Base-by-base conservation (phyloP, 345 rosid species). In the Kernera saxatilis region DNA sequence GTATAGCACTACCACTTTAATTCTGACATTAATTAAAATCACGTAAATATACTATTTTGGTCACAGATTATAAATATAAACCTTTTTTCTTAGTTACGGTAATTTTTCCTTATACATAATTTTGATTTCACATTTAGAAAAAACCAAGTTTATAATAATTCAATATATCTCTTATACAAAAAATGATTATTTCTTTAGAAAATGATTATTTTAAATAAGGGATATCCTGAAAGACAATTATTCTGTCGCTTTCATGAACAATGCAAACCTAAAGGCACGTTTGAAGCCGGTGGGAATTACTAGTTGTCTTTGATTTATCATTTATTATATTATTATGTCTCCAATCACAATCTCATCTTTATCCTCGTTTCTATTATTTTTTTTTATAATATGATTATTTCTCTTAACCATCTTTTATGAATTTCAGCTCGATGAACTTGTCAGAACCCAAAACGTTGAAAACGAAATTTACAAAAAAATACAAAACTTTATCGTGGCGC, bases 401-500 rank as follows among this genome's bases (percentile, higher is more conserved):
- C 22, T 17, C 26, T 39, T 11, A 19, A 33, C 51, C 51, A 49
- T 50, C n/a, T 35, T 32, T 27, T 3, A 10, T 53, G 18, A 61
- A 26, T 43, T 53, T 66, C 55, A 55, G 60, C 84, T 77, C 66
- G 17, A 62, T 21, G 74, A 53, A 72, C 19, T 64, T 65, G 82
- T 84, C 82, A 64, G 37, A 64, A 45, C 62, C 26, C 65, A 5
- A 48, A 59, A 62, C 64, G 60, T 77, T 77, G 40, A 75, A 61
- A 68, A 74, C 46, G 78, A 67, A 18, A 52, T 18, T 2, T 68
- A 21, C 61, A 69, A 11, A 43, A 18, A 21, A 19, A 15, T 40
- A 7, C 19, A 17, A 23, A 19, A 46, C 26, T 65, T 55, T 56
- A 23, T 36, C 61, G 21, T 35, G 66, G 32, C 58, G 62, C 73